Percentiles rank a stretch among this genome's conserved stretches.
phyloP scores from a whole-genome alignment of 495 filamentous ascomycete genomes.

The Melanomma pulvis-pyrius region DNA sequence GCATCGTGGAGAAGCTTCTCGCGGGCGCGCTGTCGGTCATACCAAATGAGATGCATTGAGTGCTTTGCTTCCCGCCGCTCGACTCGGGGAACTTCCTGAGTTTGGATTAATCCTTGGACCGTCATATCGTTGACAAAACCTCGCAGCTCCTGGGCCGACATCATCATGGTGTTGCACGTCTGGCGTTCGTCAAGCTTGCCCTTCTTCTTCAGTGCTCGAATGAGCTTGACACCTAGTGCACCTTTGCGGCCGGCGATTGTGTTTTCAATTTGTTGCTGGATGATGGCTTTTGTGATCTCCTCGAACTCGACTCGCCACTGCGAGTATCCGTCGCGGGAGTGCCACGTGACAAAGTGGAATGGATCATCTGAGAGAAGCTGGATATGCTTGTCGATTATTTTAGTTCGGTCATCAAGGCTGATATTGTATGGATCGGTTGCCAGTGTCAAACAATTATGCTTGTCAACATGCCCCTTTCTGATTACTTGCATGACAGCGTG shows the following conservation, averaged over 20 bases:
- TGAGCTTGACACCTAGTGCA: slow-evolving; percentile 70
- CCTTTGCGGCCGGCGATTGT: slow-evolving; percentile 76
- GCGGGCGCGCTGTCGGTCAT: slow-evolving; percentile 70
- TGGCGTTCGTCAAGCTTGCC: slow-evolving; percentile 92
- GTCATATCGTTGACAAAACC: slow-evolving; percentile 80
- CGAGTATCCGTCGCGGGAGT: slow-evolving; percentile 57
- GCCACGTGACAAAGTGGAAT: slow-evolving; percentile 66
- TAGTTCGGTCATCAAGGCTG: slow-evolving; percentile 28
- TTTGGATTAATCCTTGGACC: slow-evolving; percentile 76
- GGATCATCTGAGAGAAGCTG: slow-evolving; percentile 72
- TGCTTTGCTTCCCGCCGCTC: slow-evolving; percentile 71
- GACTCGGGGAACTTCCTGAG: slow-evolving; percentile 91
- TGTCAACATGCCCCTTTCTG: neutral
- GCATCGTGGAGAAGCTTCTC: slow-evolving; percentile 69
- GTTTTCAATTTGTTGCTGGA: slow-evolving; percentile 73
- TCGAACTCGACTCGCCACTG: slow-evolving; percentile 82
- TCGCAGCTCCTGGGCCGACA: slow-evolving; percentile 79
- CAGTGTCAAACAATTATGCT: neutral
- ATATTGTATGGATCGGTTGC: slow-evolving; percentile 13
- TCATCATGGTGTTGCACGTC: slow-evolving; percentile 70
- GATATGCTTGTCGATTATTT: slow-evolving; percentile 76
- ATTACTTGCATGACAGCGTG: neutral
- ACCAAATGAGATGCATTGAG: slow-evolving; percentile 89
- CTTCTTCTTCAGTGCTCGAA: slow-evolving; percentile 78
- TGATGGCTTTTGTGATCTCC: slow-evolving; percentile 65